phyloP scores from a whole-genome alignment of 768 basidiomycete genomes.

The Russula virescens region DNA sequence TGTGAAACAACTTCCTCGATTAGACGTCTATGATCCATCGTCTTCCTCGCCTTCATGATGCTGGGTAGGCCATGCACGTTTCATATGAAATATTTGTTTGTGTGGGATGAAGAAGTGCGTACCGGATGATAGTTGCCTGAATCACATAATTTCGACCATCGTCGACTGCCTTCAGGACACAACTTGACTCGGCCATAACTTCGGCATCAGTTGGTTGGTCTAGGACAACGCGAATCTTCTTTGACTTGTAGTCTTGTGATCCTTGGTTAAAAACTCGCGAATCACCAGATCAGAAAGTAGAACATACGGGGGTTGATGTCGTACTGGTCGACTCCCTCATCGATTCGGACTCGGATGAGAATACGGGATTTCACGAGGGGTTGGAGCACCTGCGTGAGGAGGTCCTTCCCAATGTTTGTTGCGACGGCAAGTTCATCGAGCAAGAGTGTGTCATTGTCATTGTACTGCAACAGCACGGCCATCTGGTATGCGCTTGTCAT shows the following conservation, averaged over 20 bases:
- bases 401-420: conserved; percentile 75
- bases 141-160: conserved; percentile 97
- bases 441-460: conserved; percentile 80
- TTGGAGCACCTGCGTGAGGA: conserved; percentile 64
- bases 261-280: neutral
- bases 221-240: conserved; percentile 89
- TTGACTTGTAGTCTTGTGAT: conserved; percentile 73
- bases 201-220: conserved; percentile 93
- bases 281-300: neutral
- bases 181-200: conserved; percentile 81
- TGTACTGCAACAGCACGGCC: conserved; percentile 92
- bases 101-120: conserved; percentile 15
- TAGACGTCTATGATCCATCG: conserved; percentile 86
- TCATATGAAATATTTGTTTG: neutral
- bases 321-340: conserved; percentile 84
- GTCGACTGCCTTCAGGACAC: conserved; percentile 91
- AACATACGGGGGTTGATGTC: conserved; percentile 78
- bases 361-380: conserved; percentile 79
- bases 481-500: conserved; percentile 95
- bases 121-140: conserved; percentile 89
- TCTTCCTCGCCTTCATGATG: conserved; percentile 93
- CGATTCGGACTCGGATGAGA: too few relatives aligned
- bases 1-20: conserved; percentile 89
- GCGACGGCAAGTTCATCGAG: conserved; percentile 73
- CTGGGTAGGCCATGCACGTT: conserved; percentile 35